Percentiles rank a stretch among this genome's conserved stretches.
phyloP scores from a whole-genome alignment of 306 rosid species.

The Fragaria nilgerrensis region DNA sequence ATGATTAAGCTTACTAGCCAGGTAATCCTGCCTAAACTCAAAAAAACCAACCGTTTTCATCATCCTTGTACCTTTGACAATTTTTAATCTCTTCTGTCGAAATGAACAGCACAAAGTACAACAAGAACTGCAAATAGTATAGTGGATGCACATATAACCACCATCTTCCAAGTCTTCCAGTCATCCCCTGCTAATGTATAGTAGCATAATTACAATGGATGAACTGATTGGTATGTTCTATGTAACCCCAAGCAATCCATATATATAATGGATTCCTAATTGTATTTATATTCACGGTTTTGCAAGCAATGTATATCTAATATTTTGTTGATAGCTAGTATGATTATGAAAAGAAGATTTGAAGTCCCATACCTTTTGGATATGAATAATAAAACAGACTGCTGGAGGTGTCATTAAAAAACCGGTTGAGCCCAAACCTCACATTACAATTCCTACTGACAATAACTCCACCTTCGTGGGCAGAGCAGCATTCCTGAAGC shows the following conservation, averaged over 20 bases:
- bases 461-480: constrained; percentile 32
- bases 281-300: not conserved
- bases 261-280: not conserved
- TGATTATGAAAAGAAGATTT: not conserved
- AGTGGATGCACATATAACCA: constrained; percentile 24
- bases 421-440: constrained; percentile 35
- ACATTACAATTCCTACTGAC: constrained; percentile 42
- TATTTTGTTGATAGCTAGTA: not conserved
- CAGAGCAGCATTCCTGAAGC: constrained; percentile 35
- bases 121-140: constrained; percentile 21
- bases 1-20: not conserved
- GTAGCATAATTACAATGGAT: not conserved
- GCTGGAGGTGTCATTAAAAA: constrained; percentile 34
- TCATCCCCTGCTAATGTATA: constrained; percentile 20
- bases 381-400: constrained; percentile 21
- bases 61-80: constrained; percentile 25
- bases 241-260: not conserved
- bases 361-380: constrained; percentile 23
- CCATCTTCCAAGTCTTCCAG: constrained; percentile 50
- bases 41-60: too few species aligned
- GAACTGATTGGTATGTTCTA: not conserved
- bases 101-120: constrained; percentile 17
- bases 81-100: not conserved
- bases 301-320: not conserved
- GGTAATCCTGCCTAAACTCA: not conserved